A percentile compares a stretch with the other conserved stretches of the same genome.
These are phyloP conservation scores for Schizothecium vesticola DNA, from an alignment of 495 filamentous ascomycete species.

Conservation along the genomic window DNA sequence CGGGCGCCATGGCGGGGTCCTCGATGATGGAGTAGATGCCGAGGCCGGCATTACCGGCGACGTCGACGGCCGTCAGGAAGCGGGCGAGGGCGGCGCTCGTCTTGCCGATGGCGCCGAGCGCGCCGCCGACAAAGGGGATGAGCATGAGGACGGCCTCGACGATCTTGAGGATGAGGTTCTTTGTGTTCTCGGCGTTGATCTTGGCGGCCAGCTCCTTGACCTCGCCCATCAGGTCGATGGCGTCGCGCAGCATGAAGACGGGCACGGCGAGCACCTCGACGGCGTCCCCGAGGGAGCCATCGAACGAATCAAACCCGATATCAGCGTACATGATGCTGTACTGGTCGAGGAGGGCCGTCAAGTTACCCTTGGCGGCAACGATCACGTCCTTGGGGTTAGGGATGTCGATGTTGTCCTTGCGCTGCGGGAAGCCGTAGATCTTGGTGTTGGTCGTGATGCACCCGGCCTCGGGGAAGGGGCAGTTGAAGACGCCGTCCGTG, in stretches of 20 bases:
- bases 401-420: conserved; percentile 5
- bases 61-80: neutral
- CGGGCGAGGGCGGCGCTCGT: neutral
- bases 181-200: conserved; percentile 6
- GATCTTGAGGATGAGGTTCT: conserved; percentile 11
- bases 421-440: neutral
- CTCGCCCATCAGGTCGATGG: conserved; percentile 6
- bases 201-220: conserved; percentile 9
- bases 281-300: neutral
- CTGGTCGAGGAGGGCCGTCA: conserved; percentile 1
- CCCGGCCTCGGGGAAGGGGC: neutral
- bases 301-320: neutral
- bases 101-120: neutral
- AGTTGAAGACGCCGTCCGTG: neutral
- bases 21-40: conserved; percentile 36
- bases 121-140: conserved; percentile 6
- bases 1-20: conserved; percentile 5
- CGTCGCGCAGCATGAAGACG: conserved; percentile 4
- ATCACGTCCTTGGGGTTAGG: conserved; percentile 8
- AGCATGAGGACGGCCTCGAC: conserved; percentile 8
- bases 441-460: conserved; percentile 3
- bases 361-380: conserved; percentile 2
- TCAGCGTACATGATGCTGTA: neutral
- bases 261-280: conserved; percentile 6
- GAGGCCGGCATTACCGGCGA: conserved; percentile 47